These are phyloP conservation scores for Scenedesmus sp. DNA, from an alignment of 163 green algal species.

Conservation along the genomic window DNA sequence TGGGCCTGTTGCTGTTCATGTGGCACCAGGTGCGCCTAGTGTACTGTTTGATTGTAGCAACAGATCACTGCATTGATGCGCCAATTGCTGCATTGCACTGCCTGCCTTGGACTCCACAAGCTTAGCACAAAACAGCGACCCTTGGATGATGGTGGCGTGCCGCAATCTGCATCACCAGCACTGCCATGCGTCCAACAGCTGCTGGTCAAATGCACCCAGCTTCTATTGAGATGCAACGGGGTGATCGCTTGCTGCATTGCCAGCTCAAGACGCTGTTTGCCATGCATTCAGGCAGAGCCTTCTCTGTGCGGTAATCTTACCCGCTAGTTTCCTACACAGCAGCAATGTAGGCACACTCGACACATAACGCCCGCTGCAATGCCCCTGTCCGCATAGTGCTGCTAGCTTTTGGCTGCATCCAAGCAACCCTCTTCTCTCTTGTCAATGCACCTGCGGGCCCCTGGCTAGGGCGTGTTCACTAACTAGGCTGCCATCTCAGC, in stretches of 20 bases:
- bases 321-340: too few species aligned
- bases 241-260: too few species aligned
- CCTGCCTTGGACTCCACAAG: background rate
- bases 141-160: too few species aligned
- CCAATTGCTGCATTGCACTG: background rate
- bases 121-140: background rate
- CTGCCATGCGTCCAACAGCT: too few species aligned
- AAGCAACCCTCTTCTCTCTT: background rate
- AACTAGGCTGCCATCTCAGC: background rate
- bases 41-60: background rate
- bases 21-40: slow-evolving; percentile 11
- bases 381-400: background rate
- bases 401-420: background rate
- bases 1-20: slow-evolving; percentile 24
- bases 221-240: too few species aligned
- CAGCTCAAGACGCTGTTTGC: too few species aligned
- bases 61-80: background rate
- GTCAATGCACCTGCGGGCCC: background rate
- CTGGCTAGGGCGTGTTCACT: background rate
- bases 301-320: too few species aligned
- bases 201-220: too few species aligned
- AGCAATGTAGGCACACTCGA: too few species aligned
- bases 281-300: too few species aligned
- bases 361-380: too few species aligned
- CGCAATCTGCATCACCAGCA: background rate